Base-by-base conservation (phyloP, 495 filamentous ascomycete genomes). In the Acidomyces sp. region DNA sequence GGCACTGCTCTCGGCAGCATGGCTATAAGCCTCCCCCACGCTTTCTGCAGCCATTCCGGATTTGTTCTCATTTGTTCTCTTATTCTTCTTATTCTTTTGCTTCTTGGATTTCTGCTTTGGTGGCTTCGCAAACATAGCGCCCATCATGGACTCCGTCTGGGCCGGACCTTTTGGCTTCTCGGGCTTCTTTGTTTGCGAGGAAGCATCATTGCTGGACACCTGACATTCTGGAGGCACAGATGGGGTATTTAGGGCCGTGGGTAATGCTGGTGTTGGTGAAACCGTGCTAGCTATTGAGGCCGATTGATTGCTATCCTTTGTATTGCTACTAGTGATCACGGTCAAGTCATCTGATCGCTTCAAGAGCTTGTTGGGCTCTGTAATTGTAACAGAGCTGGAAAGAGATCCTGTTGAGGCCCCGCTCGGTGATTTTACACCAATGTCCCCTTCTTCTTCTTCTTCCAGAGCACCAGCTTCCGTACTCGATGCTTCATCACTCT, bases 131-230 rank as follows among this genome's bases (percentile, higher is more conserved):
- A 52, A 47, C 29, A 50, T 11, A 25, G 41, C 40, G 15, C 18
- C 15, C 6, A 33, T 12, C 5, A 52, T 34, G 9, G 48, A 52
- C 31, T 46, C 37, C 3, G 48, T 52, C 38, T 35, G 33, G 6
- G 43, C 34, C 4, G 48, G 48, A 17, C 48, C 48, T 19, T 52
- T 52, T 3, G 34, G 6, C 48, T 52, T 52, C 26, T 47, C 39
- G 3, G 19, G 25, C 43, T 52, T 52, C 36, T 28, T 24, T 15
- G n/a, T 40, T 4, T n/a, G 3, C 29, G 15, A 6, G 3, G 19
- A 12, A 9, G 10, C 25, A n/a, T 2, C 34, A 16, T 37, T 28
- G 3, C 9, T 18, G 12, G 21, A 11, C 32, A 23, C 27, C 11
- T 23, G 30, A 24, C 22, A 26, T 21, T 15, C 16, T n/a, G 24